Conservation (phyloP, 1,284 basidiomycete species). For the Psilocybe mexicana region DNA sequence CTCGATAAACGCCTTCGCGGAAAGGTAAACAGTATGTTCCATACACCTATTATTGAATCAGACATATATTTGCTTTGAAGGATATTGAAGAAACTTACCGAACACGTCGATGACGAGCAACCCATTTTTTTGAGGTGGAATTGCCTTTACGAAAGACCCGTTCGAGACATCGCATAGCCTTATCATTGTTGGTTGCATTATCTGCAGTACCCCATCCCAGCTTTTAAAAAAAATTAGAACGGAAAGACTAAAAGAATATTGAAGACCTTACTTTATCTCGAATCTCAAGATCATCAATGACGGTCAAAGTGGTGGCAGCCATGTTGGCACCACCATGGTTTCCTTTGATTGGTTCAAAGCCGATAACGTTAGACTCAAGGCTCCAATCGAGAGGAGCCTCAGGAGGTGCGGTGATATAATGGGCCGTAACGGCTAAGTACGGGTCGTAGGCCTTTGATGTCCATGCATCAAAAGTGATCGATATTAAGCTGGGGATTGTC, state of each 20-base stretch:
- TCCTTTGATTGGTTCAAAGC: constrained; percentile 21
- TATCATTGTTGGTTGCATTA: constrained; percentile 23
- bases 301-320: constrained; percentile 9
- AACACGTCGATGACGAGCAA: constrained; percentile 13
- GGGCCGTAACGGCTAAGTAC: constrained; percentile 23
- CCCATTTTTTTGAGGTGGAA: constrained; percentile 13
- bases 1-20: constrained; percentile 18
- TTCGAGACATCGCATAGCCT: constrained; percentile 11
- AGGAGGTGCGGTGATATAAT: constrained; percentile 21
- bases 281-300: constrained; percentile 20
- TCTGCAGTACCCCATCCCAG: constrained; percentile 21
- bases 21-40: constrained; percentile 25
- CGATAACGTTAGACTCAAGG: constrained; percentile 20
- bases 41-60: constrained; percentile 19
- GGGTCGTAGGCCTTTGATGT: constrained; percentile 24
- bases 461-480: constrained; percentile 27
- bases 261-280: constrained; percentile 15
- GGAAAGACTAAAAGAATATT: constrained; percentile 1
- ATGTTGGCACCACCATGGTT: constrained; percentile 25
- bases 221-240: constrained; percentile 3
- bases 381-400: constrained; percentile 23
- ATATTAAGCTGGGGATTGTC: constrained; percentile 22
- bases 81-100: constrained; percentile 11
- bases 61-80: neutral
- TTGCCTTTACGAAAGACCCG: neutral